Base-by-base conservation (phyloP, 805 yeast species). In the Scheffersomyces coipomensis region DNA sequence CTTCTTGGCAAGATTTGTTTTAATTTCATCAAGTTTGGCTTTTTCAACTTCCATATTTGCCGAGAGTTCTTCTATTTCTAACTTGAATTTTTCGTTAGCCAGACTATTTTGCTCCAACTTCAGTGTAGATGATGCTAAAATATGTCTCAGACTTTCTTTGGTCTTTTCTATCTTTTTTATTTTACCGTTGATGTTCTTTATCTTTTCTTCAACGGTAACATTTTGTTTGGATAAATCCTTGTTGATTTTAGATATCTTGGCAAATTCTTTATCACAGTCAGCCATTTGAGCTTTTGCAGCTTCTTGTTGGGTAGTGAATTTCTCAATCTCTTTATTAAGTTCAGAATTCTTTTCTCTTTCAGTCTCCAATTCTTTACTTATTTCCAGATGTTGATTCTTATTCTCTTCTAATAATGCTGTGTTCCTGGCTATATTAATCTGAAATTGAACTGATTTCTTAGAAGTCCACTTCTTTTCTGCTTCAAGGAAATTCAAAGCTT, bases 131-230 rank as follows among this genome's bases (percentile, higher is more conserved):
- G 77, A 69, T 1, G 63, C 57, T 5, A 79, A 51, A 0, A 75
- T 60, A 23, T 68, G 68, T 10, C 65, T 66, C 35, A 83, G 77
- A 2, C 71, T 52, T 13, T 70, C 70, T 30, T 81, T 66, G 1
- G 75, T 58, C 50, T 84, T 85, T 37, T 69, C 72, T 1, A 79
- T 66, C 50, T 85, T 86, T 48, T 74, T 77, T 31, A 69, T 70
- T 51, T 84, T 85, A 24, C 66, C 69, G 23, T 64, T 72, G 31
- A 81, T 59, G 56, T 85, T 87, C 60, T 85, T 88, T 38, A 75
- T 64, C 59, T 81, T 84, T 60, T 91, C 97, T 48, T 88, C 90
- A 38, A 78, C 61, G 3, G 90, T 75, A 10, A 87, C 88, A 38
- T 72, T 78, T 13, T 75, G 77, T 37, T 80, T 75, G 42, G 60